Base-by-base conservation (phyloP, 1,284 basidiomycete species). In the Lignosus rhinocerotis region DNA sequence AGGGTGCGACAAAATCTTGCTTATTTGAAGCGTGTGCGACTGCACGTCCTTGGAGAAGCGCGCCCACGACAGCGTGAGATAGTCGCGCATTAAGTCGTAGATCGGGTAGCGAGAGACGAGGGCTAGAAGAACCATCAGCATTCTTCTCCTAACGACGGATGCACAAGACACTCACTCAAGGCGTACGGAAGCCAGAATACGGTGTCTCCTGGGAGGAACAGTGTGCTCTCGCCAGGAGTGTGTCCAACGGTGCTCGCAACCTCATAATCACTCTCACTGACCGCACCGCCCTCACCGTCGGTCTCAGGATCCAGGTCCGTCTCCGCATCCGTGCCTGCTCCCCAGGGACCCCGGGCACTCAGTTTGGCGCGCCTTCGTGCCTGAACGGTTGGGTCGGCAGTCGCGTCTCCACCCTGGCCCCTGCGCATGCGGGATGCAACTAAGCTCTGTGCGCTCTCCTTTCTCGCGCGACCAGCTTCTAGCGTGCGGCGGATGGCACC, bases 101-200 rank as follows among this genome's bases (percentile, higher is more conserved):
- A 96, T 92, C 0, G 94, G 94, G 73, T 92, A 90, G 31, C 92
- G 87, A 42, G 94, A 96, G 21, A 96, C 92, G 61, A 93, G 82
- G 17, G 92, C 90, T 93, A 56, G 48, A 57, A 51, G 25, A 34
- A 19, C 39, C 12, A 46, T 59, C 41, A 61, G 51, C 46, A 9
- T 33, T 12, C 10, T 17, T 9, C 9, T 30, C 34, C 48, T 46
- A 36, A 47, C 42, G 16, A 36, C 60, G 30, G 56, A 45, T 17
- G 61, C 25, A 72, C 48, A 56, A 34, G 49, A 32, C n/a, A 80
- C 88, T 74, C 67, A 92, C 93, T 94, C 43, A 96, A 77, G 3
- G 92, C 91, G 70, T 95, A 95, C 6, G 94, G 94, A 53, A 96
- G 81, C 94, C 94, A 96, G 70, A 95, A 95, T 19, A 94, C 90